Evolutionary conservation across 2,329 filamentous ascomycete species (phyloP).

Genomic region (Ramularia collo-cygni): DNA sequence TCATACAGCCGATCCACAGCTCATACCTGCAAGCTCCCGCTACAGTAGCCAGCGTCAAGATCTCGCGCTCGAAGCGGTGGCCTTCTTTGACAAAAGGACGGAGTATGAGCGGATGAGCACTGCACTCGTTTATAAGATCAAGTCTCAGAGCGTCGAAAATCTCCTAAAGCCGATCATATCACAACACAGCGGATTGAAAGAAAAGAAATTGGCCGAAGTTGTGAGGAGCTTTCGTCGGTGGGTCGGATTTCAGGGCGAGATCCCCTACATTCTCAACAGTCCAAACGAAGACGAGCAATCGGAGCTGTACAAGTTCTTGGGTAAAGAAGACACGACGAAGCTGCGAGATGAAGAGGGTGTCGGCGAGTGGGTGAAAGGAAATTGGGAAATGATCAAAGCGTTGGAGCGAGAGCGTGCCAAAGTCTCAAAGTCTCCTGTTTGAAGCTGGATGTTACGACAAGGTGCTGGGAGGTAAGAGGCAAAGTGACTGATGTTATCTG

Average conservation of each 20-base stretch:
- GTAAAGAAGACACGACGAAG: slow-evolving; percentile 2
- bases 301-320: slow-evolving; percentile 17
- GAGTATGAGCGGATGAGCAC: slow-evolving; percentile 17
- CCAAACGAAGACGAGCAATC: slow-evolving; percentile 20
- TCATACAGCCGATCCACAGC: background rate
- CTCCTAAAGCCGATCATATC: slow-evolving; percentile 19
- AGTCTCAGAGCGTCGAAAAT: slow-evolving; percentile 17
- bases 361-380: slow-evolving; percentile 16
- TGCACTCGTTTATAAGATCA: slow-evolving; percentile 14
- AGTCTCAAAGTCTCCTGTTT: no score
- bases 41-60: slow-evolving; percentile 32
- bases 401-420: slow-evolving; percentile 15
- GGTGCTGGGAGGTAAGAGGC: no score
- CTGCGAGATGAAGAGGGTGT: slow-evolving; percentile 12
- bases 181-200: slow-evolving; percentile 12
- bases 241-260: slow-evolving; percentile 13
- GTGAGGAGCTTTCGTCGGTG: slow-evolving; percentile 25
- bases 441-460: no score
- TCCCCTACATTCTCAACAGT: slow-evolving; percentile 9
- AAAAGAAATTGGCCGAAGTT: slow-evolving; percentile 22
- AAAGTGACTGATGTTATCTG: no score
- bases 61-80: slow-evolving; percentile 50
- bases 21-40: slow-evolving; percentile 8
- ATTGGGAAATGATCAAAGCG: slow-evolving; percentile 23
- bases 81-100: slow-evolving; percentile 20